phyloP scores from a whole-genome alignment of 2,329 filamentous ascomycete species.

The Microcyclospora tardicrescens region DNA sequence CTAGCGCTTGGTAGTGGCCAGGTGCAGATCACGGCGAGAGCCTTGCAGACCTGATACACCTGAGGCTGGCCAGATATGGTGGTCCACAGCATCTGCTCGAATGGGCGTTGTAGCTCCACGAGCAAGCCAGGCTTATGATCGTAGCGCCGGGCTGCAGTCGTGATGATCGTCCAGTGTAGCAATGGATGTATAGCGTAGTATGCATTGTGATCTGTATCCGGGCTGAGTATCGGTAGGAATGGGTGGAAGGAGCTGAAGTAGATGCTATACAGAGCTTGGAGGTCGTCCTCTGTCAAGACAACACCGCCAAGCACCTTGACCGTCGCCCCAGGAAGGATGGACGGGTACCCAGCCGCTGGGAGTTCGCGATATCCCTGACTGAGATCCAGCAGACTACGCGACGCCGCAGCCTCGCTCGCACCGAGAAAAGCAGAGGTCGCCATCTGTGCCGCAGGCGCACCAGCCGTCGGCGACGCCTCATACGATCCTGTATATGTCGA shows the following conservation, averaged over 20 bases:
- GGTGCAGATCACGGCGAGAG: conserved; percentile 63
- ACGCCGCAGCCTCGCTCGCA: conserved; percentile 26
- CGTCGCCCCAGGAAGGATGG: conserved; percentile 43
- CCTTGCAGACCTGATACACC: conserved; percentile 70
- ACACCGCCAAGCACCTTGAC: conserved; percentile 45
- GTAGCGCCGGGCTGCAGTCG: conserved; percentile 62
- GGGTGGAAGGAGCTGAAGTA: conserved; percentile 67
- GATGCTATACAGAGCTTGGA: conserved; percentile 51
- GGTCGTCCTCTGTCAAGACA: conserved; percentile 29
- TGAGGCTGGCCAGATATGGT: conserved; percentile 66
- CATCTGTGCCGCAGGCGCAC: conserved; percentile 18
- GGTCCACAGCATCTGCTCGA: conserved; percentile 62
- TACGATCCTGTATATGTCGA: conserved; percentile 13
- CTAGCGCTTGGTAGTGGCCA: conserved; percentile 77
- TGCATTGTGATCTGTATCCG: conserved; percentile 32
- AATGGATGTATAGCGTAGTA: conserved; percentile 68
- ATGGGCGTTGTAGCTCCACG: conserved; percentile 49
- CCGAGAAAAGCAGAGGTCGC: conserved; percentile 16
- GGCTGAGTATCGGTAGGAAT: conserved; percentile 65
- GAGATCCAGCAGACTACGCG: conserved; percentile 24
- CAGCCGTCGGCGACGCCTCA: conserved; percentile 10
- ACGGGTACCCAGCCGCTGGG: conserved; percentile 30
- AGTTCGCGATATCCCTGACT: conserved; percentile 26
- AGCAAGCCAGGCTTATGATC: conserved; percentile 50
- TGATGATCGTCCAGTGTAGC: conserved; percentile 74